Percentiles rank a stretch among this genome's conserved stretches.
Evolutionary conservation across 2,329 filamentous ascomycete genomes (phyloP).

Genomic region (Xylaria sp.): DNA sequence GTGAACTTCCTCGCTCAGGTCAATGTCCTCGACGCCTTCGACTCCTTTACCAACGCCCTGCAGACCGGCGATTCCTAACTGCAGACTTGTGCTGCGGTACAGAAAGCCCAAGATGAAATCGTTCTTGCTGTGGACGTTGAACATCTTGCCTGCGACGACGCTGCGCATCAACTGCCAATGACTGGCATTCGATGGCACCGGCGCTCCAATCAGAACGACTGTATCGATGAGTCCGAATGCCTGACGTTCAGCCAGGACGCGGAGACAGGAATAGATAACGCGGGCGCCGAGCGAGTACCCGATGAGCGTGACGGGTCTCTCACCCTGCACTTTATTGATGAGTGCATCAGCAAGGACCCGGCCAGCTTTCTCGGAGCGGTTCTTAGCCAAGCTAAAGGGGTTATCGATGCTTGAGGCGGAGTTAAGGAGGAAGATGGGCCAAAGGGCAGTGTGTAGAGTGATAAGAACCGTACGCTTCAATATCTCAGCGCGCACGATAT

Average conservation of each 20-base stretch:
- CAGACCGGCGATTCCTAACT: slow-evolving; percentile 52
- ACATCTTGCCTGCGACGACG: slow-evolving; percentile 73
- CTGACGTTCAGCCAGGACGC: slow-evolving; percentile 56
- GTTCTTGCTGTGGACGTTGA: slow-evolving; percentile 84
- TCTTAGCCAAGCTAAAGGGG: slow-evolving; percentile 71
- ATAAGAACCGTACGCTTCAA: background rate
- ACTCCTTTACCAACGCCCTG: background rate
- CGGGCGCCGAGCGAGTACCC: slow-evolving; percentile 63
- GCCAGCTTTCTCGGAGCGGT: slow-evolving; percentile 74
- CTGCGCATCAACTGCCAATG: slow-evolving; percentile 74
- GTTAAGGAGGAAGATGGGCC: slow-evolving; percentile 63
- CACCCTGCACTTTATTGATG: slow-evolving; percentile 63
- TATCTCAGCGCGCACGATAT: background rate
- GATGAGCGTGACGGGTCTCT: slow-evolving; percentile 60
- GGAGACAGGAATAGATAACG: slow-evolving; percentile 63
- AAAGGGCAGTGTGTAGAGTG: slow-evolving; percentile 42
- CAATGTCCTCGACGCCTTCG: background rate
- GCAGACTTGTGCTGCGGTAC: slow-evolving; percentile 77
- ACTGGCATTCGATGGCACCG: slow-evolving; percentile 63
- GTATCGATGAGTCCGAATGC: slow-evolving; percentile 50
- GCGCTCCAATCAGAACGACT: slow-evolving; percentile 67
- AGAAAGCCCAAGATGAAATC: slow-evolving; percentile 84
- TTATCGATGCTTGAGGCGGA: slow-evolving; percentile 70
- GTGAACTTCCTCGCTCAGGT: background rate
- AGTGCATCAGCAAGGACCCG: slow-evolving; percentile 64